Evolutionary conservation across 805 yeast species (phyloP).

Genomic region (Yarrowia sp.): DNA sequence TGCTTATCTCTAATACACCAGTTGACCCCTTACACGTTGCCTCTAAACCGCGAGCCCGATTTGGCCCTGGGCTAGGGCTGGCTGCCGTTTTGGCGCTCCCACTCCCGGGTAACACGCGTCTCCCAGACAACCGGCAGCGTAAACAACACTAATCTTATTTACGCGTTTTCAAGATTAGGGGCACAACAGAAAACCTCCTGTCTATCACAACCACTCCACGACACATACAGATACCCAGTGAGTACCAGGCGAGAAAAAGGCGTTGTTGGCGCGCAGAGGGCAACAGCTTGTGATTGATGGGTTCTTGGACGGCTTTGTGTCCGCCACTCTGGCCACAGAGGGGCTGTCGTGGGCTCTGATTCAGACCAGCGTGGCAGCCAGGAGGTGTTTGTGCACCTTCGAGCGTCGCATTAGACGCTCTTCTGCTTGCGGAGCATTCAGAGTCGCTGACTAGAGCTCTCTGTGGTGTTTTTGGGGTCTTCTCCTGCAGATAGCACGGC

Average conservation of each 20-base stretch:
- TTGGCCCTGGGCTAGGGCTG: background rate
- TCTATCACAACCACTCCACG: constrained; percentile 25
- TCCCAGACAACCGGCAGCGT: constrained; percentile 27
- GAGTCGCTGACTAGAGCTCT: too few species aligned
- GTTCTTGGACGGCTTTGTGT: too few species aligned
- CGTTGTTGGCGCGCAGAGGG: too few species aligned
- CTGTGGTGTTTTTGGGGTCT: too few species aligned
- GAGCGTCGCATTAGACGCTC: too few species aligned
- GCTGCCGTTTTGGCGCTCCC: background rate
- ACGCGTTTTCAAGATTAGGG: constrained; percentile 27
- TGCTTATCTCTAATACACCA: too few species aligned
- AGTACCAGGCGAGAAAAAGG: background rate
- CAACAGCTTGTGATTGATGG: background rate
- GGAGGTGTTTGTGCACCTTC: too few species aligned
- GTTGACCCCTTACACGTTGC: constrained; percentile 12
- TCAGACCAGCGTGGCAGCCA: too few species aligned
- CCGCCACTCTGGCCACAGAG: too few species aligned
- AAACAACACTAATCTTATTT: constrained; percentile 26
- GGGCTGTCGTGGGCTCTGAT: background rate
- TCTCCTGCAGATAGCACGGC: too few species aligned
- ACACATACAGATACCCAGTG: constrained; percentile 27
- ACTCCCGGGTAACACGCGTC: constrained; percentile 26
- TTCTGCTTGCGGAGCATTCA: too few species aligned
- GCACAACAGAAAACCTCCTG: constrained; percentile 23
- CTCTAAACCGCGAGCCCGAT: constrained; percentile 12